A percentile compares a stretch with the other conserved stretches of the same genome.
Evolutionary conservation across 106 monocot genomes (phyloP).

Genomic region (Allium fistulosum): DNA sequence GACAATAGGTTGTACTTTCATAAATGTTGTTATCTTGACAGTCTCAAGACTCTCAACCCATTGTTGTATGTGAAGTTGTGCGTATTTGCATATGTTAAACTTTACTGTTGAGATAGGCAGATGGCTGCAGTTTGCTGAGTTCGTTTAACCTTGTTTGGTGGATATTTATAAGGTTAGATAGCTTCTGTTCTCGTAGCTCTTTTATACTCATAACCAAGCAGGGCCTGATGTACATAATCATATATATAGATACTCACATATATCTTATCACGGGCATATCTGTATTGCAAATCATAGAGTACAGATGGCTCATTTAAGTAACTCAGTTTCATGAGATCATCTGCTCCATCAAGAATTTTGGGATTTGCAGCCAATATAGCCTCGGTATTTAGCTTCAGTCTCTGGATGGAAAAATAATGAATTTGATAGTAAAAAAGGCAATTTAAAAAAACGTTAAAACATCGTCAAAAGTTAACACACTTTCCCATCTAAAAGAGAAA

Average conservation of each 20-base stretch:
- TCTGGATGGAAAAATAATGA: constrained; percentile 29
- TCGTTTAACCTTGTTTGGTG: no score
- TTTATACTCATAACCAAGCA: no score
- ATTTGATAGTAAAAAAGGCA: neutral
- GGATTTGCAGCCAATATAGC: constrained; percentile 83
- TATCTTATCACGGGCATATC: constrained; percentile 80
- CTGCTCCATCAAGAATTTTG: constrained; percentile 88
- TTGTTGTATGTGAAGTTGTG: no score
- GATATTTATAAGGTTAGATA: no score
- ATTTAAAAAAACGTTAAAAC: neutral
- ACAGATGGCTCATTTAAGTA: constrained; percentile 96
- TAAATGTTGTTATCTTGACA: no score
- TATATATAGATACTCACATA: constrained; percentile 58
- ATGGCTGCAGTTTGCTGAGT: no score
- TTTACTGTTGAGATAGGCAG: no score
- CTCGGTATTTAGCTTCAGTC: constrained; percentile 52
- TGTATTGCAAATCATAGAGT: constrained; percentile 76
- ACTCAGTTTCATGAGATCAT: constrained; percentile 98
- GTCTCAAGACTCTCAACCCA: no score
- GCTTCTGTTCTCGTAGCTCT: no score
- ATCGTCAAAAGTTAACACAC: constrained; percentile 25
- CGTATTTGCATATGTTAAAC: no score
- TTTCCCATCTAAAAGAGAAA: constrained; percentile 59
- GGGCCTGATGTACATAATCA: no score
- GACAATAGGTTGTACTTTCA: no score